A percentile compares a stretch with the other conserved stretches of the same genome.
These are phyloP conservation scores for Boletus coccyginus DNA, from an alignment of 768 basidiomycete genomes.

Conservation along the genomic window DNA sequence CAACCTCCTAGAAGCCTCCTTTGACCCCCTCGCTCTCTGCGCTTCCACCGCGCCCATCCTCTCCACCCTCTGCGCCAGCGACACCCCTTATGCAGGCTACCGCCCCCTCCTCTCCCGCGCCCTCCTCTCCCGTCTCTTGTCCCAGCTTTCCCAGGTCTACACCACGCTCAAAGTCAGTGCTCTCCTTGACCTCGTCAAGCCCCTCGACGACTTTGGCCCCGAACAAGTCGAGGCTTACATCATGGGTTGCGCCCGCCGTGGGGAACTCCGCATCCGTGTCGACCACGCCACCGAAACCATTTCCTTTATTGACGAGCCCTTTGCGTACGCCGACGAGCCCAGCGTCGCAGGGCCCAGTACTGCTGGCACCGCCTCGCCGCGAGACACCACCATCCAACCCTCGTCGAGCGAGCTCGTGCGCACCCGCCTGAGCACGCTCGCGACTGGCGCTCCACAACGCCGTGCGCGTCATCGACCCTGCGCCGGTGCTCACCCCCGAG, in stretches of 20 bases:
- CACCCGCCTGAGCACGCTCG: conserved; percentile 76
- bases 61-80: conserved; percentile 44
- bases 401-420: conserved; percentile 70
- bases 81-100: conserved; percentile 67
- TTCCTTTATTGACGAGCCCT: conserved; percentile 79
- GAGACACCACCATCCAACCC: conserved; percentile 63
- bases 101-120: conserved; percentile 89
- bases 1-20: conserved; percentile 86
- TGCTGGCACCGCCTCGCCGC: conserved; percentile 12
- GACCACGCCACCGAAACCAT: conserved; percentile 88
- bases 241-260: conserved; percentile 86
- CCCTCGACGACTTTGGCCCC: conserved; percentile 60
- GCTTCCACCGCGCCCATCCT: conserved; percentile 77
- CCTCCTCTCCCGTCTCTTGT: conserved; percentile 85
- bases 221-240: conserved; percentile 87
- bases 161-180: conserved; percentile 78
- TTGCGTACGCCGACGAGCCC: conserved; percentile 41
- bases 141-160: conserved; percentile 91
- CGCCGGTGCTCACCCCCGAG: conserved; percentile 37
- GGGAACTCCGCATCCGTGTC: conserved; percentile 81
- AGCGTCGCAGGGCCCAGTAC: conserved; percentile 20
- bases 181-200: conserved; percentile 74
- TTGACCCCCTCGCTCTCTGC: conserved; percentile 89
- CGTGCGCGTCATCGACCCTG: conserved; percentile 52
- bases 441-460: conserved; percentile 70